Evolutionary conservation across 2,329 filamentous ascomycete species (phyloP).

Genomic region (Apiospora hydei): DNA sequence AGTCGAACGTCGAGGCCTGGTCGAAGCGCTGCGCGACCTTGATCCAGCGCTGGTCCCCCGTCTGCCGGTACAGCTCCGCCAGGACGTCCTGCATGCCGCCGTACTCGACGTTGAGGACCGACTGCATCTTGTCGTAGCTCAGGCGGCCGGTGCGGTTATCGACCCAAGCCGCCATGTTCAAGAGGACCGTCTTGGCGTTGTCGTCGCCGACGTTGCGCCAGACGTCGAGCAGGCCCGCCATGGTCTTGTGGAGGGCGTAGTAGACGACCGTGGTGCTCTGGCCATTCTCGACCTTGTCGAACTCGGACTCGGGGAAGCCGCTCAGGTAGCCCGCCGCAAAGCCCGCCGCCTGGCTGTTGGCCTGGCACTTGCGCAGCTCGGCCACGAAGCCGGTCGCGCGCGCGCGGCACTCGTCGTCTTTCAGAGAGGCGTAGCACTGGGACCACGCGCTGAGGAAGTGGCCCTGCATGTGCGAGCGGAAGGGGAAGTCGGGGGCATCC

Average conservation of each 20-base stretch:
- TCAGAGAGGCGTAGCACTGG: constrained; percentile 53
- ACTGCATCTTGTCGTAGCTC: constrained; percentile 54
- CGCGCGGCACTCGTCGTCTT: constrained; percentile 51
- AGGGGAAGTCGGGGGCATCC: constrained; percentile 62
- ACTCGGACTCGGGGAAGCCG: constrained; percentile 60
- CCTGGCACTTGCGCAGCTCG: constrained; percentile 58
- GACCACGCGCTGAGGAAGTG: constrained; percentile 60
- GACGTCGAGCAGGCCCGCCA: constrained; percentile 58
- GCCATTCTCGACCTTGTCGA: constrained; percentile 50
- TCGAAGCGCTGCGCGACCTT: constrained; percentile 57
- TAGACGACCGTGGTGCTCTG: constrained; percentile 61
- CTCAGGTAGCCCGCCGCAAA: constrained; percentile 56
- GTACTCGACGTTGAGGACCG: constrained; percentile 56
- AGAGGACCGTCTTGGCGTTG: constrained; percentile 51
- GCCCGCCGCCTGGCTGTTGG: constrained; percentile 53
- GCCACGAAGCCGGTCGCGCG: constrained; percentile 54
- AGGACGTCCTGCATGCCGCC: constrained; percentile 62
- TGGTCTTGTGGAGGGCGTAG: constrained; percentile 62
- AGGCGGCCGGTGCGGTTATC: constrained; percentile 53
- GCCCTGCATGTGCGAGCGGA: constrained; percentile 58
- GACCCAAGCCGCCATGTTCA: constrained; percentile 56
- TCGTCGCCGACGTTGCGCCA: constrained; percentile 53
- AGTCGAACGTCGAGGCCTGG: constrained; percentile 55
- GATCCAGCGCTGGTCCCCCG: constrained; percentile 54
- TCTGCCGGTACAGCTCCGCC: constrained; percentile 55